Evolutionary conservation across 2,329 filamentous ascomycete genomes (phyloP), one percentile per base, ranked within the genome.

Genomic region (Fusarium compactum): DNA sequence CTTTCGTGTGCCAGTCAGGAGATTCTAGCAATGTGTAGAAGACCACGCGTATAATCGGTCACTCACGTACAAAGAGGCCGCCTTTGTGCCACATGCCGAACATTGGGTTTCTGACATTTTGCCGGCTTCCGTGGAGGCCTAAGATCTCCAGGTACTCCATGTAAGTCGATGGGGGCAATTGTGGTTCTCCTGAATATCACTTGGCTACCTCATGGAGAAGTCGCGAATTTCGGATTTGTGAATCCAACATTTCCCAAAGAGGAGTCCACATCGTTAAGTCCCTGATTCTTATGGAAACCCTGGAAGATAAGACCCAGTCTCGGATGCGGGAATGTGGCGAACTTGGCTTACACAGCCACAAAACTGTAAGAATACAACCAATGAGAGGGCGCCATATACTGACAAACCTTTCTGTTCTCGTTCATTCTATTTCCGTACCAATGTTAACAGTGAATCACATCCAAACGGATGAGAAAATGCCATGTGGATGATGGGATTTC

Each of bases 301-400:
- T 55, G 62, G 59, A 67, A 60, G 63, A 38, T 43, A 40, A 43
- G 54, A 66, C 58, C 61, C 62, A 73, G 67, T 66, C 58, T 76
- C 68, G 51, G 55, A 44, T 64, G 51, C 25, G 11, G 50, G 27
- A 55, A 55, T 64, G 74, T 73, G 73, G 73, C 71, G 61, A 71
- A 72, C 72, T 69, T 62, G 71, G 70, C 74, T 67, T 66, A 67
- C 75, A 72, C 66, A 75, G 75, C 75, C 72, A 76, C 71, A 65
- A 22, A 27, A n/a, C 18, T n/a, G 34, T 25, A 47, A 30, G 15
- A 44, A 40, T 6, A 22, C n/a, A 45, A 18, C 68, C 64, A 70
- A 71, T 69, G 18, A 68, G 47, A 29, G 20, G 18, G 9, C 8
- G 27, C 16, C 38, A 6, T 11, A 11, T 8, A 32, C 51, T 58